Evolutionary conservation across 2,329 filamentous ascomycete genomes (phyloP).

Genomic region (Verticillium nubilum): DNA sequence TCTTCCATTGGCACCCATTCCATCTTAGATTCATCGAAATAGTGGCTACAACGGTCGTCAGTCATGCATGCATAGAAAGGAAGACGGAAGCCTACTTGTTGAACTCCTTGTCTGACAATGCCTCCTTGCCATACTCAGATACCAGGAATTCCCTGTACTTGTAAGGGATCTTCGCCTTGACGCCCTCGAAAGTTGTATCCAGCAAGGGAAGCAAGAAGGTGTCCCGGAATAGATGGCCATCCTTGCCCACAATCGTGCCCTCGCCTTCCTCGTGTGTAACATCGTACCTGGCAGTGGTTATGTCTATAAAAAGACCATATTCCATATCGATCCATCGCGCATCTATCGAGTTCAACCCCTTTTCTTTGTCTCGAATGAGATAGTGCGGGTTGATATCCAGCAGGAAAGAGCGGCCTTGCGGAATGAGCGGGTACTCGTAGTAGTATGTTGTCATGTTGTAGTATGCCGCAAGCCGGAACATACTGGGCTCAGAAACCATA

Average conservation of each 20-base stretch:
- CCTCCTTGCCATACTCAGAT: conserved; percentile 49
- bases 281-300: conserved; percentile 44
- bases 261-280: conserved; percentile 33
- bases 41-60: conserved; percentile 25
- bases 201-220: conserved; percentile 63
- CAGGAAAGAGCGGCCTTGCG: conserved; percentile 36
- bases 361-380: conserved; percentile 28
- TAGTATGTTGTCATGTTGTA: conserved; percentile 55
- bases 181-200: conserved; percentile 64
- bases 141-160: conserved; percentile 52
- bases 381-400: conserved; percentile 44
- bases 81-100: conserved; percentile 37
- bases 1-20: conserved; percentile 19
- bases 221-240: conserved; percentile 46
- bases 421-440: conserved; percentile 31
- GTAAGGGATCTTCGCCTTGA: conserved; percentile 60
- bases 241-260: conserved; percentile 44
- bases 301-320: conserved; percentile 44
- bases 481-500: conserved; percentile 62
- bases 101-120: conserved; percentile 45
- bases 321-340: conserved; percentile 43
- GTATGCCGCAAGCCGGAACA: conserved; percentile 59
- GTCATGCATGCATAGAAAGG: not conserved
- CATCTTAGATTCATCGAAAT: conserved; percentile 32
- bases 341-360: conserved; percentile 38